Base-by-base conservation (phyloP, 257 asterid species). In the Solanum chiquidenum region DNA sequence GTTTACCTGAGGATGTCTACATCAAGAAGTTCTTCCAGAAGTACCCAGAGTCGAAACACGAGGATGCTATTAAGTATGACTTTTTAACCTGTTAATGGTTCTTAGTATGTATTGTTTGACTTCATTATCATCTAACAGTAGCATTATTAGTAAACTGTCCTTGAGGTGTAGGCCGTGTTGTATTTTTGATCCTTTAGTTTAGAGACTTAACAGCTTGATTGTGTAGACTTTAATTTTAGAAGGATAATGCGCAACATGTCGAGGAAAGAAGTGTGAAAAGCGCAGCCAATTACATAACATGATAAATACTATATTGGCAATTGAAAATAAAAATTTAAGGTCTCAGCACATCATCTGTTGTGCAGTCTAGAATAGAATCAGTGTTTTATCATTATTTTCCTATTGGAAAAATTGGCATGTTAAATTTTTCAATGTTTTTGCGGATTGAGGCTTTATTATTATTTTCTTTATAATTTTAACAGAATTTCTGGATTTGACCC, bases 1-100 rank as follows among this genome's bases (percentile, higher is more conserved):
- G 88, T 35, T 86, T 97, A 5, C 98, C 99, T 4, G 99, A 95
- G 92, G 99, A 97, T 92, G 87, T 89, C 83, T 97, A 94, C 86
- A 90, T 97, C 37, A 93, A 88, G 75, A 95, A 91, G 92, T 97
- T 97, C 89, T 93, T 90, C 83, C 88, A 90, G 75, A 97, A 91
- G 93, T 93, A 95, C 86, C 97, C 96, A 13, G 93, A 94, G 83
- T 92, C 98, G 12, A 93, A 89, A 87, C 91, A 89, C 66, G 94
- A 95, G 75, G 99, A 95, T 87, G 89, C 98, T 64, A 90, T 97
- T 94, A 92, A 92, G 99, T 97, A 95, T 87, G 87, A 33, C 29
- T 72, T 84, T 84, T 72, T 40, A 66, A 33, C 88, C 79, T 37
- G 58, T 79, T 79, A 55, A 79, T 42, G 38, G 29, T 44, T 49